Evolutionary conservation across 2,329 filamentous ascomycete genomes (phyloP).

Genomic region (Drechslerella coelobrocha): DNA sequence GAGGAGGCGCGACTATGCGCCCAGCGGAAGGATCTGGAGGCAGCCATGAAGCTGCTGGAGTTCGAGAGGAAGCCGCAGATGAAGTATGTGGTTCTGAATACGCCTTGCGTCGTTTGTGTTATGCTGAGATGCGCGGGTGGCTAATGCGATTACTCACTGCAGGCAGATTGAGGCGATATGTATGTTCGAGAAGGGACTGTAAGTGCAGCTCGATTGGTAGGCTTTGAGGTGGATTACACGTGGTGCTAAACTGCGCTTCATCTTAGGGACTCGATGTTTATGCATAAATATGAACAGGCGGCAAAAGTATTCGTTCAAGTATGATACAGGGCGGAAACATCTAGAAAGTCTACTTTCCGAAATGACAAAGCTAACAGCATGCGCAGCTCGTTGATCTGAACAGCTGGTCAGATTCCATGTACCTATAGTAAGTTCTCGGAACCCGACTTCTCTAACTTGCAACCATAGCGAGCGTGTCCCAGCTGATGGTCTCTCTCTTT

Average conservation of each 20-base stretch:
- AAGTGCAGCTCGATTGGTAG: conserved; percentile 19
- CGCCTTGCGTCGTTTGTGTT: conserved; percentile 8
- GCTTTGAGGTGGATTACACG: neutral
- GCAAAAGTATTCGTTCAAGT: conserved; percentile 74
- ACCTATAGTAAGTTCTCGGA: conserved; percentile 69
- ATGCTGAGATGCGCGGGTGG: neutral
- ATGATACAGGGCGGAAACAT: conserved; percentile 48
- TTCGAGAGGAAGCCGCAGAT: conserved; percentile 71
- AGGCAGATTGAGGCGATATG: conserved; percentile 81
- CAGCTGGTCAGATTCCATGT: conserved; percentile 87
- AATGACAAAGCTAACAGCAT: conserved; percentile 42
- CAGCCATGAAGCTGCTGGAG: conserved; percentile 71
- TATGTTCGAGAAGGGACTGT: conserved; percentile 80
- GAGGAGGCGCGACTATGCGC: conserved; percentile 83
- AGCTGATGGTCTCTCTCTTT: too few relatives aligned
- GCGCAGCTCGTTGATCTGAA: conserved; percentile 75
- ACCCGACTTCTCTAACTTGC: neutral
- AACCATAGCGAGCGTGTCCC: neutral
- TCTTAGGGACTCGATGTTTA: conserved; percentile 70
- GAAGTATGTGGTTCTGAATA: conserved; percentile 60
- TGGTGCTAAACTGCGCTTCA: conserved; percentile 11
- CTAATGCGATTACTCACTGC: conserved; percentile 7
- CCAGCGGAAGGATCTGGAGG: conserved; percentile 70
- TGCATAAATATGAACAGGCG: conserved; percentile 77
- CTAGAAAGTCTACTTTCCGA: conserved; percentile 22